phyloP scores from a whole-genome alignment of 2,329 filamentous ascomycete species.

The Paraphoma sp. region DNA sequence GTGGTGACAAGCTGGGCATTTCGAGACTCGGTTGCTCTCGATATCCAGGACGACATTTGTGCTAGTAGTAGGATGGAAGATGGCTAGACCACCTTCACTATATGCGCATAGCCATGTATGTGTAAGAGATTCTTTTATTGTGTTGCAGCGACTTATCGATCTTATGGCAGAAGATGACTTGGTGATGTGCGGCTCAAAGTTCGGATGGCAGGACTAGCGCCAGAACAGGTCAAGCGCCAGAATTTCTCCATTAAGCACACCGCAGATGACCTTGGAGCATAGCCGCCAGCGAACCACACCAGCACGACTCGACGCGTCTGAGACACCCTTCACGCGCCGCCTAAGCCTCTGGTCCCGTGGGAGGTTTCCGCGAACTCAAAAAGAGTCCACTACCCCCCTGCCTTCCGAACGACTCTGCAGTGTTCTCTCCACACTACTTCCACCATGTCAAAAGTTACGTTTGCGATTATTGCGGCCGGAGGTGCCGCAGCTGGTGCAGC shows the following conservation, averaged over 20 bases:
- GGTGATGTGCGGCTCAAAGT: constrained; percentile 11
- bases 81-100: no score
- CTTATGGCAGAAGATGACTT: neutral
- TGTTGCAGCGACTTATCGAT: neutral
- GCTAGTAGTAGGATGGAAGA: neutral
- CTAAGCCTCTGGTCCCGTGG: constrained; percentile 32
- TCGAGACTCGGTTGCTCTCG: constrained; percentile 53
- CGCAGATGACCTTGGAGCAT: constrained; percentile 8
- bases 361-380: constrained; percentile 15
- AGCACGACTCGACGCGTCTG: constrained; percentile 42
- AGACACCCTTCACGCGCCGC: constrained; percentile 45
- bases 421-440: neutral
- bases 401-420: neutral
- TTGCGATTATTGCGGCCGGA: constrained; percentile 57
- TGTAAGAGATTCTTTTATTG: neutral
- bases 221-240: constrained; percentile 17
- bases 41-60: constrained; percentile 56
- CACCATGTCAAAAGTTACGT: constrained; percentile 58
- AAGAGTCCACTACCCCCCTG: constrained; percentile 10
- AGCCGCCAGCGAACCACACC: constrained; percentile 38
- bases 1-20: constrained; percentile 72
- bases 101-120: constrained; percentile 7
- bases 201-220: constrained; percentile 16
- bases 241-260: constrained; percentile 15
- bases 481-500: constrained; percentile 57